Evolutionary conservation across 768 basidiomycete species (phyloP), one percentile per base, ranked within the genome.

Genomic region (Trametes meyenii): DNA sequence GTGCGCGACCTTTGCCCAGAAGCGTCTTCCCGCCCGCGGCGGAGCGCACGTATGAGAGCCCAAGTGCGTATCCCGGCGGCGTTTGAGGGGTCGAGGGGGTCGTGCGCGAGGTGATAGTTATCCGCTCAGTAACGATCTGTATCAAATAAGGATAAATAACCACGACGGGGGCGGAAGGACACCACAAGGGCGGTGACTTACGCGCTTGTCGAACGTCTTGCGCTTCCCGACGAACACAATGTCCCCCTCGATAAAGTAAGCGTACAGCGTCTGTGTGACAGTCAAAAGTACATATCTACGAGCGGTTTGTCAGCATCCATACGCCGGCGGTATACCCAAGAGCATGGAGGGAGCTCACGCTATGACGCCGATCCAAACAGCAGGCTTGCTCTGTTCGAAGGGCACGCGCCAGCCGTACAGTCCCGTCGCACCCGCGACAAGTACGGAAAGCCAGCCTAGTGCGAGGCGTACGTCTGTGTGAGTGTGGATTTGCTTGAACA

Each of bases 401-500:
- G 91, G 89, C 46, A 88, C 77, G 69, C 89, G 88, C 75, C 88
- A 94, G 36, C 93, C 92, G 69, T 96, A 96, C 44, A 92, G 78
- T 36, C 88, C 89, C 29, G 92, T 93, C 13, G 83, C 89, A 45
- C 82, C 83, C 21, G 95, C 93, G 16, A 96, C 81, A 60, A 94
- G 81, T 49, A 94, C 90, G 63, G 89, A 85, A 16, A 87, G 77
- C 90, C 94, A 98, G 29, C 96, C 96, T 13, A 98, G 81, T 0
- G 78, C 86, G 44, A 98, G 83, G 50, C 92, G 86, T 12, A 97
- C 87, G 70, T 97, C 95, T 1, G 92, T 94, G 67, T 98, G 94
- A 44, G 85, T 78, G 74, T 96, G 83, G 39, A 87, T 93, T 71
- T 91, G 90, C 61, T 89, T 91, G 79, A 95, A 98, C 40, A 93